A percentile compares a stretch with the other conserved stretches of the same genome.
Evolutionary conservation across 192 early-diverging fungal genomes (phyloP).

Genomic region (Linnemannia hyalina): DNA sequence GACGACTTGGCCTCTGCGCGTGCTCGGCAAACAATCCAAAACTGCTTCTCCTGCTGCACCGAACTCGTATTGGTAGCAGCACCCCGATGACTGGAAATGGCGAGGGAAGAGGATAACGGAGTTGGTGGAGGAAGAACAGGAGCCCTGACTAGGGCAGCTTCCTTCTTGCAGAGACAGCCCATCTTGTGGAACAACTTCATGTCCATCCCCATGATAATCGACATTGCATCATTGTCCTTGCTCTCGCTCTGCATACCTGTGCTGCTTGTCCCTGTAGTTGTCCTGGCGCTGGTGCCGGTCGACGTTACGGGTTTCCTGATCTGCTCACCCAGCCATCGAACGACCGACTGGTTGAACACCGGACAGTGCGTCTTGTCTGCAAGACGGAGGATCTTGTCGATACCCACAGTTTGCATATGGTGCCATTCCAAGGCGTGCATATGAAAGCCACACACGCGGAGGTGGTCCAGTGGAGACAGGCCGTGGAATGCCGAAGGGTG

Average conservation of each 20-base stretch:
- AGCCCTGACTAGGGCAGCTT: neutral
- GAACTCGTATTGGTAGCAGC: neutral
- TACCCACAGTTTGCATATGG: slow-evolving; percentile 10
- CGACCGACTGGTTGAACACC: slow-evolving; percentile 33
- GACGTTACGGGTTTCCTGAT: neutral
- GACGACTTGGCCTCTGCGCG: neutral
- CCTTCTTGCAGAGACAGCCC: neutral
- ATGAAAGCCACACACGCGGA: slow-evolving; percentile 48
- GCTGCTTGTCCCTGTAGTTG: neutral
- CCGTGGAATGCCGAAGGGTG: neutral
- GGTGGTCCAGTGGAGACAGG: neutral
- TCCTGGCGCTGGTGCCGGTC: neutral
- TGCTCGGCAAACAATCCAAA: neutral
- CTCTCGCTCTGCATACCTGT: neutral
- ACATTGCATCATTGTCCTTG: neutral
- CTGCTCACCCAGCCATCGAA: slow-evolving; percentile 26
- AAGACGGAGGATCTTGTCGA: neutral
- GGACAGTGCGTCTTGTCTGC: slow-evolving; percentile 21
- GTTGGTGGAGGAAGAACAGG: neutral
- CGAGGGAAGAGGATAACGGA: neutral
- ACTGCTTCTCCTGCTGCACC: neutral
- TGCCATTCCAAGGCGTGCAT: slow-evolving; percentile 55
- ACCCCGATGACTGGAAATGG: neutral
- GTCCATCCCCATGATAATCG: neutral
- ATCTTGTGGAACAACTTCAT: neutral